Percentiles rank a stretch among this genome's conserved stretches.
Evolutionary conservation across 2,329 filamentous ascomycete genomes (phyloP).

Genomic region (Colletotrichum kahawae): DNA sequence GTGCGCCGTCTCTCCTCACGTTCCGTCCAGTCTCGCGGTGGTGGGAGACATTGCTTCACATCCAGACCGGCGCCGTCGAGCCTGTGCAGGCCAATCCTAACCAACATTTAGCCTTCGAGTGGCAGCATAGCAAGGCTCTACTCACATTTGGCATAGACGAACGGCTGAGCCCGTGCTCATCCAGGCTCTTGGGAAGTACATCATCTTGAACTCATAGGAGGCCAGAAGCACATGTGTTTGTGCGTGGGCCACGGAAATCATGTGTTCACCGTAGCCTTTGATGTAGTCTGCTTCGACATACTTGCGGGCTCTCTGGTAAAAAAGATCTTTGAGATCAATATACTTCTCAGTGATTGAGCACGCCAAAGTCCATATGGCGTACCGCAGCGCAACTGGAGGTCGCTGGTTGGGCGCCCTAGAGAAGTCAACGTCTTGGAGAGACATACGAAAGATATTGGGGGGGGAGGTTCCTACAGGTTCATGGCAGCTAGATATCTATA

Average conservation of each 20-base stretch:
- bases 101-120: background rate
- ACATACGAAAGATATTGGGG: background rate
- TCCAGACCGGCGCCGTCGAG: conserved; percentile 83
- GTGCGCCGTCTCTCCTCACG: conserved; percentile 88
- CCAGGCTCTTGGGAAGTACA: conserved; percentile 97
- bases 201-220: conserved; percentile 93
- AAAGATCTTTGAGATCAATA: conserved; percentile 78
- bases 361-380: conserved; percentile 96
- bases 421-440: background rate
- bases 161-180: conserved; percentile 84
- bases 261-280: conserved; percentile 88
- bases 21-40: conserved; percentile 92
- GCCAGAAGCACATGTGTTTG: conserved; percentile 84
- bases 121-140: background rate
- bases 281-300: conserved; percentile 90
- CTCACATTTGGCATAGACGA: conserved; percentile 83
- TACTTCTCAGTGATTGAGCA: conserved; percentile 86
- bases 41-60: conserved; percentile 89
- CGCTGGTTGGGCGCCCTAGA: conserved; percentile 77
- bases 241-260: conserved; percentile 84
- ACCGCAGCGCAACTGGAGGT: conserved; percentile 86
- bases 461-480: conserved; percentile 66
- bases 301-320: conserved; percentile 88
- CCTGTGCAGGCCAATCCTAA: conserved; percentile 89
- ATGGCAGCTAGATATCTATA: conserved; percentile 87